phyloP scores from a whole-genome alignment of 2,329 filamentous ascomycete species.

The Pseudocercospora macadamiae region DNA sequence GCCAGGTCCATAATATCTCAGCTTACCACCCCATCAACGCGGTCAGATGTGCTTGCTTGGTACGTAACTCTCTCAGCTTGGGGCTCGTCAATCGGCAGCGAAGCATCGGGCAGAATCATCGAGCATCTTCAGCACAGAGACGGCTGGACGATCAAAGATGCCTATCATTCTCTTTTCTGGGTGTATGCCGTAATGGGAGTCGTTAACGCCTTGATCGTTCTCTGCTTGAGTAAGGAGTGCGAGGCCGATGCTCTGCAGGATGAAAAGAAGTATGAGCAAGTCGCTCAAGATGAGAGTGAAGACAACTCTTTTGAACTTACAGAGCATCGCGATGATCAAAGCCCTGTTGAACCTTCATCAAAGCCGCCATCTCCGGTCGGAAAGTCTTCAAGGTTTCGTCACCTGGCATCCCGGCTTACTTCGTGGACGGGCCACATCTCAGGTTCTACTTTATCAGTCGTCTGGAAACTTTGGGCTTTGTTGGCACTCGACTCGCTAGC shows the following conservation, averaged over 20 bases:
- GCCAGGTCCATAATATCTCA: constrained; percentile 60
- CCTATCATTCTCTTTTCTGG: constrained; percentile 63
- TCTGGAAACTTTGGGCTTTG: constrained; percentile 66
- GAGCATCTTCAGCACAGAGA: constrained; percentile 49
- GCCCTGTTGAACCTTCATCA: constrained; percentile 15
- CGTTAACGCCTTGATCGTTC: constrained; percentile 53
- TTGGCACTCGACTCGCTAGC: constrained; percentile 72
- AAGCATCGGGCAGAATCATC: constrained; percentile 56
- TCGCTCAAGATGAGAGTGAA: constrained; percentile 33
- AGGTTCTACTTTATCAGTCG: constrained; percentile 55
- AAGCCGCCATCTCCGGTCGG: constrained; percentile 5
- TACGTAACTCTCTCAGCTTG: constrained; percentile 63
- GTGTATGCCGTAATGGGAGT: constrained; percentile 61
- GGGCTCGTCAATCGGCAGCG: constrained; percentile 59
- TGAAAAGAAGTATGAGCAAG: constrained; percentile 34
- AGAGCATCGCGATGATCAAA: constrained; percentile 13
- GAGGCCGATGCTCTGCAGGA: constrained; percentile 44
- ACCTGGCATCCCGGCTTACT: constrained; percentile 19
- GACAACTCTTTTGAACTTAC: constrained; percentile 26
- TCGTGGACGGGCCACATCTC: constrained; percentile 60
- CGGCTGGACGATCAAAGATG: constrained; percentile 54
- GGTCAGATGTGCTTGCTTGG: constrained; percentile 69
- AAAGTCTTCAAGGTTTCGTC: constrained; percentile 12
- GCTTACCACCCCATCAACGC: constrained; percentile 57
- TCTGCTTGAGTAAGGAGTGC: constrained; percentile 54